A percentile compares a stretch with the other conserved stretches of the same genome.
phyloP scores from a whole-genome alignment of 345 rosid genomes.

The Citrus hindsii region DNA sequence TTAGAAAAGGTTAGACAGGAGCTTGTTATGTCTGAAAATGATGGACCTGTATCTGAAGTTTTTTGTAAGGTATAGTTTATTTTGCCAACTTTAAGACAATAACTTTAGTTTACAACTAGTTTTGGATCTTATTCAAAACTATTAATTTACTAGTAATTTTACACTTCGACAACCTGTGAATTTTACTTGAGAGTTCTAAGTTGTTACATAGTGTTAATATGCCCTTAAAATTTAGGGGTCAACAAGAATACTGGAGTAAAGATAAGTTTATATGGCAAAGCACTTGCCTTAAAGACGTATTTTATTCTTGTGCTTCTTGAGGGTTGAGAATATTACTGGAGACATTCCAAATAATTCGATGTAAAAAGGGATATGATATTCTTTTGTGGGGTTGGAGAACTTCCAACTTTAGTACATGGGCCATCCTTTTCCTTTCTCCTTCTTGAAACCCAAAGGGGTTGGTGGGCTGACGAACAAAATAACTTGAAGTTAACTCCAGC shows the following conservation, averaged over 20 bases:
- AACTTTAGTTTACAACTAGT: neutral
- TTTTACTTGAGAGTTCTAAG: neutral
- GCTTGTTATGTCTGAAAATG: conserved; percentile 77
- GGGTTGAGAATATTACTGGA: neutral
- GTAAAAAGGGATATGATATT: neutral
- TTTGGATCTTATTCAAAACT: neutral
- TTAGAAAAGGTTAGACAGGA: conserved; percentile 93
- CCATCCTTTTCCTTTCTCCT: neutral
- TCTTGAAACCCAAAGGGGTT: neutral
- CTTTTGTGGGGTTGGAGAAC: neutral
- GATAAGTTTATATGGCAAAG: neutral
- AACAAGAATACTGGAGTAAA: neutral
- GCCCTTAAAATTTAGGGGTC: neutral
- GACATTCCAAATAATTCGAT: neutral
- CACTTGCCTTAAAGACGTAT: neutral
- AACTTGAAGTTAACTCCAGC: neutral
- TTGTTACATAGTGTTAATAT: neutral
- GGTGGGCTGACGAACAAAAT: neutral
- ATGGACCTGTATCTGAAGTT: conserved; percentile 92
- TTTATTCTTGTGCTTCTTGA: too few relatives aligned
- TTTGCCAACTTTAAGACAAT: neutral
- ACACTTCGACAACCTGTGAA: neutral
- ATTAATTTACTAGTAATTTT: neutral
- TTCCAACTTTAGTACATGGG: neutral
- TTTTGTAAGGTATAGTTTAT: conserved; percentile 58